Percentiles rank a stretch among this genome's conserved stretches.
phyloP scores from a whole-genome alignment of 805 yeast genomes.

The Teunomyces barrocoloradensis region DNA sequence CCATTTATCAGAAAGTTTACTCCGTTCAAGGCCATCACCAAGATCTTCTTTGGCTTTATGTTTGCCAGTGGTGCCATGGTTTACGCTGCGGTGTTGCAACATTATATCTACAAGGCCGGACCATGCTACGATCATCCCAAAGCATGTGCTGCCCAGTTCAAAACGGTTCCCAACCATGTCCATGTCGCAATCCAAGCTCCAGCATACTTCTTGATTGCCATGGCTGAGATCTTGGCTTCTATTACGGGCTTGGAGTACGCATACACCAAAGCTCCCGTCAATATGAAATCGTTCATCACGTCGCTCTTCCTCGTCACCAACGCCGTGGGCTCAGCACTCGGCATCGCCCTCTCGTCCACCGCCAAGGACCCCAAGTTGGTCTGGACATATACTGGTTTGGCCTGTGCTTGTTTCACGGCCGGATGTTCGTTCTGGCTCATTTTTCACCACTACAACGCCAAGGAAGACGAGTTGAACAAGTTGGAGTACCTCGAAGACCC shows the following conservation, averaged over 20 bases:
- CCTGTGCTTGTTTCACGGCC: conserved; percentile 54
- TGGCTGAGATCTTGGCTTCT: conserved; percentile 75
- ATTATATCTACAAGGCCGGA: conserved; percentile 61
- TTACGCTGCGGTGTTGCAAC: conserved; percentile 73
- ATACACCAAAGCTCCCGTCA: conserved; percentile 76
- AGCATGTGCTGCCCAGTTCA: conserved; percentile 40
- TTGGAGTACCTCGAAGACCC: conserved; percentile 35
- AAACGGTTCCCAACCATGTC: conserved; percentile 48
- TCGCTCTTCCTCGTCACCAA: conserved; percentile 62
- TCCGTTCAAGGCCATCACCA: conserved; percentile 65
- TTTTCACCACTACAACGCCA: conserved; percentile 52
- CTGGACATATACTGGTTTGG: conserved; percentile 66
- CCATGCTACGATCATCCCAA: conserved; percentile 69
- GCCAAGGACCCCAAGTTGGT: conserved; percentile 65
- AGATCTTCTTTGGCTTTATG: conserved; percentile 68
- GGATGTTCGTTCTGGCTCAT: conserved; percentile 61
- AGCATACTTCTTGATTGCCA: conserved; percentile 67
- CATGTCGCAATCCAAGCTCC: conserved; percentile 70
- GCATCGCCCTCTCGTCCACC: conserved; percentile 67
- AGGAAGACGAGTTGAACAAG: conserved; percentile 56
- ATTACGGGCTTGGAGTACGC: conserved; percentile 82
- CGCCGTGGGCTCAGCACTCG: conserved; percentile 73
- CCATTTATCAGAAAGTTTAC: conserved; percentile 42
- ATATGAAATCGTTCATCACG: conserved; percentile 63
- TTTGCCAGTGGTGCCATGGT: conserved; percentile 64